A percentile compares a stretch with the other conserved stretches of the same genome.
These are phyloP conservation scores for Cynara cardunculus DNA, from an alignment of 129 eudicot genomes.

Conservation along the genomic window DNA sequence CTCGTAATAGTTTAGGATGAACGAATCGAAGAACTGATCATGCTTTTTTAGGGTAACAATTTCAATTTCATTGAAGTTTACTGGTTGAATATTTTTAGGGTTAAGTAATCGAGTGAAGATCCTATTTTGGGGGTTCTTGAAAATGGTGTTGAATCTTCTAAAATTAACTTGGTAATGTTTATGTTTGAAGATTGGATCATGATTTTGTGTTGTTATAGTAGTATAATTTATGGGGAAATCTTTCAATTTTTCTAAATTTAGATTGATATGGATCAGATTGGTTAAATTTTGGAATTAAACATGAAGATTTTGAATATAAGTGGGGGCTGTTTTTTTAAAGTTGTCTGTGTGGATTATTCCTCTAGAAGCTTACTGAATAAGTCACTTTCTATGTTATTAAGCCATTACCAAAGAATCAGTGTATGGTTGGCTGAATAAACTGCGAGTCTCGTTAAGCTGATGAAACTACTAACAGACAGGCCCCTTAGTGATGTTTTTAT, in stretches of 20 bases:
- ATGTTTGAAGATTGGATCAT: neutral
- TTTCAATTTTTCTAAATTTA: neutral
- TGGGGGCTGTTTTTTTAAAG: too few relatives aligned
- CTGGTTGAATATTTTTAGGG: constrained; percentile 2
- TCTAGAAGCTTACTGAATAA: too few relatives aligned
- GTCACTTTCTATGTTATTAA: too few relatives aligned
- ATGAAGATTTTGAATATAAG: neutral
- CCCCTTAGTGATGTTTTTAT: neutral
- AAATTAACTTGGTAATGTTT: neutral
- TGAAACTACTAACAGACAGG: too few relatives aligned
- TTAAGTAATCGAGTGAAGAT: neutral
- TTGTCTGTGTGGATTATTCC: too few relatives aligned
- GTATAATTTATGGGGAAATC: neutral
- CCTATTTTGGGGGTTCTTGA: neutral
- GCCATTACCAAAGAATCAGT: too few relatives aligned
- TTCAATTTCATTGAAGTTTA: neutral
- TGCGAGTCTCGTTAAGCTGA: too few relatives aligned
- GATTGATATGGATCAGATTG: neutral
- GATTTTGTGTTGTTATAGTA: neutral
- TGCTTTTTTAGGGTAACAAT: neutral
- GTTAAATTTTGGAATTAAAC: neutral
- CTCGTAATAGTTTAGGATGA: neutral
- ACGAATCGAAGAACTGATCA: neutral
- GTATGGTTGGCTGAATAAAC: too few relatives aligned
- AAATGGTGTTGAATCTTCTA: neutral